Base-by-base conservation (phyloP, 1,284 basidiomycete species). In the Pyrrhoderma noxium region DNA sequence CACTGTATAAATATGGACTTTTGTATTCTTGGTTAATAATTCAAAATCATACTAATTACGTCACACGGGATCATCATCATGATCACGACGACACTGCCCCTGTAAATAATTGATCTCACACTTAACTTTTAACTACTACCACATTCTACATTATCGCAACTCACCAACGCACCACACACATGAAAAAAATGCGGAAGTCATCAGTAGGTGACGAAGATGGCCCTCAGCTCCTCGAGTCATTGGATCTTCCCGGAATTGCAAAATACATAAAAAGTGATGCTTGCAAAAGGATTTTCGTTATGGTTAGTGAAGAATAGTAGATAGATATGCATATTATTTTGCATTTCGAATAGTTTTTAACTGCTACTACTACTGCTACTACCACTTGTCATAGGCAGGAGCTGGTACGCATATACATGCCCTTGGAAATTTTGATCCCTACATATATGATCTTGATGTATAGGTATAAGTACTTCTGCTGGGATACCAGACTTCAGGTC, bases 401-500 rank as follows among this genome's bases (percentile, higher is more conserved):
- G 43, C 50, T 11, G 50, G 45, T 47, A 16, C 14, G 44, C 23
- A 13, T 3, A 22, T 18, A 36, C 21, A 27, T 41, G 35, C 35
- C 9, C 11, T 37, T 16, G n/a, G n/a, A n/a, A n/a, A n/a, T n/a
- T 27, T 4, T 41, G 38, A 23, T 18, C 11, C 22, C 22, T 35
- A 8, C 36, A n/a, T 31, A 31, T 31, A 31, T 31, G 5, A 31
- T 21, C 5, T 45, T 22, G 13, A 9, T 16, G 16, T 37, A 38
- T 22, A 55, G 54, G 54, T 7, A 55, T 55, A 27, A 55, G 54
- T 25, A 55, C 54, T 3, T 55, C 54, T 39, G 54, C 54, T 23
- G 54, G 54, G n/a, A 55, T 55, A 43, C 54, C 54, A 13, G 54
- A 55, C 37, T 55, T 55, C 37, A 39, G 54, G 25, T 55, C 54